Percentiles rank a stretch among this genome's conserved stretches.
Conservation (phyloP, 1,139 yeast genomes). For the Suhomyces yuchorum region DNA sequence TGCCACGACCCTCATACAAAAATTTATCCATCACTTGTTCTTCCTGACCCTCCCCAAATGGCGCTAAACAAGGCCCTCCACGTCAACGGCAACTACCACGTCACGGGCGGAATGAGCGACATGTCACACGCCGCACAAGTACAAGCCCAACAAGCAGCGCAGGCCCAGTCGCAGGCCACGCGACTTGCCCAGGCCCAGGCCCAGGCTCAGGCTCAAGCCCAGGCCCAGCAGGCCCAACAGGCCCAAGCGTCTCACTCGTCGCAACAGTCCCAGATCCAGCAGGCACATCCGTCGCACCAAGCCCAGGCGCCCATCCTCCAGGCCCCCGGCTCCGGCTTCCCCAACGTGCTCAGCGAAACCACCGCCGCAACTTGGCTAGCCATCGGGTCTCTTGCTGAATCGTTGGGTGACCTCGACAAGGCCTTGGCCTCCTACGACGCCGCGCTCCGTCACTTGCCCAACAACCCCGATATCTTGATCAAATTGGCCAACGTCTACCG, state of each 20-base stretch:
- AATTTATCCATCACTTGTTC: slow-evolving; percentile 5
- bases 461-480: slow-evolving; percentile 80
- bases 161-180: slow-evolving; percentile 10
- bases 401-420: slow-evolving; percentile 84
- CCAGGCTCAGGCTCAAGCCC: slow-evolving; percentile 11
- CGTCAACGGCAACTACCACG: slow-evolving; percentile 14
- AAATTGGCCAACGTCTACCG: slow-evolving; percentile 88
- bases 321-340: slow-evolving; percentile 1
- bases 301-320: not conserved
- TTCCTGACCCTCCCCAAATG: slow-evolving; percentile 8
- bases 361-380: slow-evolving; percentile 94
- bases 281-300: not conserved
- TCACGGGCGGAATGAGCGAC: slow-evolving; percentile 13
- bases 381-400: slow-evolving; percentile 86
- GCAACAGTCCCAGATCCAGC: not conserved
- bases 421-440: slow-evolving; percentile 88
- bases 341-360: slow-evolving; percentile 51
- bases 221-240: slow-evolving; percentile 9
- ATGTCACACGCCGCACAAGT: slow-evolving; percentile 21
- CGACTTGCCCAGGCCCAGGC: slow-evolving; percentile 9
- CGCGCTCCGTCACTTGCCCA: slow-evolving; percentile 85
- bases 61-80: slow-evolving; percentile 16
- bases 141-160: slow-evolving; percentile 4
- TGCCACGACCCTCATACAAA: slow-evolving; percentile 4
- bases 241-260: not conserved